phyloP scores from a whole-genome alignment of 2,329 filamentous ascomycete genomes.

The Raffaelea ambrosiae region DNA sequence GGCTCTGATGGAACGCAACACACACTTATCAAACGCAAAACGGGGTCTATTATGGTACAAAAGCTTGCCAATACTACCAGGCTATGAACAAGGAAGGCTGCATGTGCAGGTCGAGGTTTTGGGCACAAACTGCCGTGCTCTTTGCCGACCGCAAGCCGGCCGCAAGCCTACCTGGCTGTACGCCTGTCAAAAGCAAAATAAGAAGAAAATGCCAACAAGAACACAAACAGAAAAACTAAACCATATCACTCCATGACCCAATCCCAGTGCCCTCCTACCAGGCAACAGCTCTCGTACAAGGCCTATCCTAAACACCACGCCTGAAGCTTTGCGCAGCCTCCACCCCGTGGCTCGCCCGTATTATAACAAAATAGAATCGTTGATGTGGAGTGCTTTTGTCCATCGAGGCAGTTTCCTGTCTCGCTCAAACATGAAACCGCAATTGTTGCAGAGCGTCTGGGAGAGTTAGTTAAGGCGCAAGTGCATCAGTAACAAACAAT shows the following conservation, averaged over 20 bases:
- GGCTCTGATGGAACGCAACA: too few species aligned
- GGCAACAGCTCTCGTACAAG: not conserved
- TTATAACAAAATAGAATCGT: conserved; percentile 17
- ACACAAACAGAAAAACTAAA: not conserved
- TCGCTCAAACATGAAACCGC: conserved; percentile 80
- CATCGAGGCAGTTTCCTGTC: conserved; percentile 75
- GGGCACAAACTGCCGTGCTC: too few species aligned
- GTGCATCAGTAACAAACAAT: too few species aligned
- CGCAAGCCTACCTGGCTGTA: too few species aligned
- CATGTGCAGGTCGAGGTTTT: too few species aligned
- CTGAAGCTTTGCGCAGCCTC: not conserved
- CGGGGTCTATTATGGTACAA: too few species aligned
- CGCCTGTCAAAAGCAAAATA: not conserved
- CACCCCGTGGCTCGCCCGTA: not conserved
- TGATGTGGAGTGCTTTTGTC: conserved; percentile 58
- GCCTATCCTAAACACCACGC: too few species aligned
- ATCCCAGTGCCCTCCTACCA: not conserved
- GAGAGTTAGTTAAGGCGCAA: conserved; percentile 6
- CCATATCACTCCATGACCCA: not conserved
- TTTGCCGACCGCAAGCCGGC: too few species aligned
- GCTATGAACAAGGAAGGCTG: too few species aligned
- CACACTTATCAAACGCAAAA: too few species aligned
- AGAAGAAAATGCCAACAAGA: not conserved
- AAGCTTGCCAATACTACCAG: too few species aligned
- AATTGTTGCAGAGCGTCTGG: conserved; percentile 86